Evolutionary conservation across 2,329 filamentous ascomycete species (phyloP), one percentile per base, ranked within the genome.

Genomic region (Penicillium sp.): DNA sequence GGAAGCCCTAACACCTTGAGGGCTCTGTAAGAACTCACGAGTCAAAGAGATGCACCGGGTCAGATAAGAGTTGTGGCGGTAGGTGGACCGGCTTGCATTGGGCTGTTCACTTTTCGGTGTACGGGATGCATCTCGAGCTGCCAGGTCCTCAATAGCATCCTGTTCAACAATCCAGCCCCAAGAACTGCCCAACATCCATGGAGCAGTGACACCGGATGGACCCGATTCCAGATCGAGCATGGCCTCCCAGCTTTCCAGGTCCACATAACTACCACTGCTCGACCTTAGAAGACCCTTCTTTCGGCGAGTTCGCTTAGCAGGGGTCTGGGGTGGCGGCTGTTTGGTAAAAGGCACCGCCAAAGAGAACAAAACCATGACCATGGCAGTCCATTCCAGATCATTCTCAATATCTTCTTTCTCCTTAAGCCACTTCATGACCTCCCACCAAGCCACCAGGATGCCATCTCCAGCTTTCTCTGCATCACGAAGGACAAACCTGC

Each of bases 161-260:
- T 82, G 77, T 50, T 88, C 83, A 46, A 85, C 70, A 38, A 87
- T 78, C 88, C 88, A 92, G 35, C 83, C 78, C 89, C 89, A 92
- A 2, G 83, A 81, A 47, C 76, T 74, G 53, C 76, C 83, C 58
- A 83, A 80, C 74, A 86, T 75, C 73, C 77, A 76, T 30, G 72
- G 64, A 4, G 75, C 68, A 7, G 68, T 66, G 38, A 73, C 64
- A 43, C 74, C 68, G 31, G 70, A 64, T 22, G 70, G 66, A 25
- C 73, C 70, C 54, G 71, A 67, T 59, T 80, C 76, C 54, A 75
- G 67, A 28, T 72, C 69, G 18, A 77, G 63, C 76, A 81, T 81
- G 5, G 69, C 60, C 48, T 76, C 73, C 76, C 77, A 81, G 50
- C 69, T 75, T 54, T 76, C 74, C 25, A 72, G 59, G 53, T 76